A percentile compares a stretch with the other conserved stretches of the same genome.
Conservation (phyloP, 306 rosid species). For the Dryas drummondii region DNA sequence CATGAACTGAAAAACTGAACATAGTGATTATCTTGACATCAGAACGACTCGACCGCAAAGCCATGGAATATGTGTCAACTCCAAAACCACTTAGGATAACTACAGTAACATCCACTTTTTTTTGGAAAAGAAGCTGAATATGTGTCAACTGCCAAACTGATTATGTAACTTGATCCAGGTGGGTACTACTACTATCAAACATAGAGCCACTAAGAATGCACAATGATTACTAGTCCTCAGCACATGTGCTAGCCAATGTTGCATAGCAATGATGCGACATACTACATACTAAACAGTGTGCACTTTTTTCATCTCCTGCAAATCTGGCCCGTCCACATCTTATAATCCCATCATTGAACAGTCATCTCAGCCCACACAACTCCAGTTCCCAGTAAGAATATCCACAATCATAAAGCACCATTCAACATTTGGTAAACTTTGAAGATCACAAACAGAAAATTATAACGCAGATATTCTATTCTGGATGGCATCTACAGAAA, state of each 20-base stretch:
- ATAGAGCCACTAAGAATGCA: constrained; percentile 30
- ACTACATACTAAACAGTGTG: constrained; percentile 16
- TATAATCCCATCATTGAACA: constrained; percentile 23
- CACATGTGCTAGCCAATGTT: constrained; percentile 15
- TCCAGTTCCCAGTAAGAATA: constrained; percentile 37
- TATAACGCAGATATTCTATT: constrained; percentile 52
- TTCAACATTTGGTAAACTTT: constrained; percentile 34
- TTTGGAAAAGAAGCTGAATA: too few species aligned
- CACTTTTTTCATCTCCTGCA: constrained; percentile 21
- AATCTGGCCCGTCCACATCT: constrained; percentile 22
- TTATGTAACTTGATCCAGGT: too few species aligned
- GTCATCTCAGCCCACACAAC: constrained; percentile 28
- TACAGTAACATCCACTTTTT: too few species aligned
- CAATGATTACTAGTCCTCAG: constrained; percentile 10
- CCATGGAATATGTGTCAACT: constrained; percentile 22
- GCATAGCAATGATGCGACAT: background rate
- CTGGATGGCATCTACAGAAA: constrained; percentile 44
- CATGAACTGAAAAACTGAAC: constrained; percentile 20
- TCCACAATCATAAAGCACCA: constrained; percentile 32
- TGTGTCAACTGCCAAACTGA: too few species aligned
- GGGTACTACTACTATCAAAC: constrained; percentile 11
- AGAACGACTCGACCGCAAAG: constrained; percentile 23
- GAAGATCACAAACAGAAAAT: constrained; percentile 31
- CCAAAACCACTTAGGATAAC: too few species aligned
- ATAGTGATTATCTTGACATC: constrained; percentile 26